Base-by-base conservation (phyloP, 2,329 filamentous ascomycete species). In the Aspergillus sp. region DNA sequence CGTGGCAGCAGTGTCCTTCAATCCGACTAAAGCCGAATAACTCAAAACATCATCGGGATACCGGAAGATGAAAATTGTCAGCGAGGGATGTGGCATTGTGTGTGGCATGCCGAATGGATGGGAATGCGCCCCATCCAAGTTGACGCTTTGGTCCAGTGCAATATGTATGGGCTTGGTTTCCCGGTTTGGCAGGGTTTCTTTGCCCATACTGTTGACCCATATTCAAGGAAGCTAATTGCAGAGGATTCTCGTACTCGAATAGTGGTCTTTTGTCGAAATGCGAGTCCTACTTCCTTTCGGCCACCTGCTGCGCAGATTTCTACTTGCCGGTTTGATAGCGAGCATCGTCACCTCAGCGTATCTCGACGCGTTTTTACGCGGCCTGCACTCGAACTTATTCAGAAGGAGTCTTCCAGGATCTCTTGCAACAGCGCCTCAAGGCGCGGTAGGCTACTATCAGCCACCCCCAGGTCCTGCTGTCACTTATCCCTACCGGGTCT, bases 381-480 rank as follows among this genome's bases (percentile, higher is more conserved):
- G 30, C 15, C 12, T 57, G 38, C 41, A 55, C 9, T 54, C 57
- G 5, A 57, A 36, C 13, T 13, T 63, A 1, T 43, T 65, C 17
- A 32, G 45, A 30, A 58, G 67, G 36, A 68, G 67, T 47, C 39
- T 69, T 4, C 67, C 65, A 12, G 67, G 49, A 21, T 69, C 67
- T 21, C 65, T 68, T 21, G 60, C 51, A 13, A 59, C 59, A 13
- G 65, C 64, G 8, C 65, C 67, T 30, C 39, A 58, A 59, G 66
- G 64, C 8, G 66, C 67, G 48, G 57, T 69, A 6, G 67, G 66
- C 32, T 56, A 61, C 25, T 67, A 65, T 55, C 63, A 65, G 15
- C 62, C 65, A 54, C 63, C 63, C 23, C 61, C 63, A 12, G 63
- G 63, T 1, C 66, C 62, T 23, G 43, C 63, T 23, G 21, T 49